Evolutionary conservation across 106 monocot genomes (phyloP).

Genomic region (Vanilla planifolia): DNA sequence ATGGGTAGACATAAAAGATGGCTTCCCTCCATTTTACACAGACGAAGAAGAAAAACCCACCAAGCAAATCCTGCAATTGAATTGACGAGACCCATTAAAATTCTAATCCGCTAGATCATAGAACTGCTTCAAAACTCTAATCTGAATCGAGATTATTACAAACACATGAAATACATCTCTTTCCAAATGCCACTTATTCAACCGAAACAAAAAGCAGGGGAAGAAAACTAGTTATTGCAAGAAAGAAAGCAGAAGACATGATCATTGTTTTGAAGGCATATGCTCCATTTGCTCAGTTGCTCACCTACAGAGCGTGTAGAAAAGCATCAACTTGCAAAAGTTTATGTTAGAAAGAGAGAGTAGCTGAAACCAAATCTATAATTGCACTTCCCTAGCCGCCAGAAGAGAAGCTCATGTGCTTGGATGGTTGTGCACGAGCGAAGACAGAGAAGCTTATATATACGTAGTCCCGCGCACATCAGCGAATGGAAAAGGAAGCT

Average conservation of each 20-base stretch:
- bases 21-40: constrained; percentile 12
- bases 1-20: constrained; percentile 1
- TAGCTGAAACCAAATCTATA: not conserved
- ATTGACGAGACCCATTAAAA: not conserved
- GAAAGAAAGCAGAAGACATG: too few species aligned
- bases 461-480: not conserved
- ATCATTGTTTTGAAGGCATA: too few species aligned
- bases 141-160: too few species aligned
- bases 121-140: not conserved
- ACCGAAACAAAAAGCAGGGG: not conserved
- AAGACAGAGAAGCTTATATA: not conserved
- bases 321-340: not conserved
- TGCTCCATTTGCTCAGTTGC: too few species aligned
- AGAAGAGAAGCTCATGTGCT: not conserved
- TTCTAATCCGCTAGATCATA: not conserved
- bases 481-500: not conserved
- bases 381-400: not conserved
- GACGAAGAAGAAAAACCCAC: too few species aligned
- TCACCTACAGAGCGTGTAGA: not conserved
- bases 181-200: too few species aligned
- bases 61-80: too few species aligned
- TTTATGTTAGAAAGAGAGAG: not conserved
- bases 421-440: not conserved
- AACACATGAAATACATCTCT: too few species aligned
- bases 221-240: too few species aligned